Evolutionary conservation across 2,329 filamentous ascomycete species (phyloP).

Genomic region (Pyricularia sp.): DNA sequence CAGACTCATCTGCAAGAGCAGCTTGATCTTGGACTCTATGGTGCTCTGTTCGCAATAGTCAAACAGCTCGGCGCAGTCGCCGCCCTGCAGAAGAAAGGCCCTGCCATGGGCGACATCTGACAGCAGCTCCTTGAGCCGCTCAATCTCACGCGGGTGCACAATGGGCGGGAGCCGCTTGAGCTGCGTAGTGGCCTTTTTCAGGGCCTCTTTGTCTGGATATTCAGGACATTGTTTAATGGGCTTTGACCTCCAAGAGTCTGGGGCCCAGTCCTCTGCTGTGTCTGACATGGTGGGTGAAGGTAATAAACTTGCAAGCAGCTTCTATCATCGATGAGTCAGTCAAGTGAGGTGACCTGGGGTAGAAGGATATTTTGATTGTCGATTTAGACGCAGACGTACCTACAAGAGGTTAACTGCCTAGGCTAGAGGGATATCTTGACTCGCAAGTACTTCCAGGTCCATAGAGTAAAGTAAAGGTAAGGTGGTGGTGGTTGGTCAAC

Average conservation of each 20-base stretch:
- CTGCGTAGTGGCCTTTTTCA: conserved; percentile 52
- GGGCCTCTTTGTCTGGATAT: conserved; percentile 53
- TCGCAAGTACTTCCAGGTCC: too few species aligned
- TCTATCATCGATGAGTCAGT: background rate
- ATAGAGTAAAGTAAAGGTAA: too few species aligned
- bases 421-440: too few species aligned
- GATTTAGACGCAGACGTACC: background rate
- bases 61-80: conserved; percentile 95
- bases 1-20: conserved; percentile 92
- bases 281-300: background rate
- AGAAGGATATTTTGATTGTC: background rate
- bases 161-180: conserved; percentile 65
- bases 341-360: background rate
- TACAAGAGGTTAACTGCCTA: background rate
- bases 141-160: conserved; percentile 73
- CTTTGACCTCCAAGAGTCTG: conserved; percentile 64
- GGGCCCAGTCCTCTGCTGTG: conserved; percentile 38
- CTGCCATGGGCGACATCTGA: conserved; percentile 83
- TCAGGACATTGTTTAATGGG: conserved; percentile 69
- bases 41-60: conserved; percentile 85
- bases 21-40: conserved; percentile 94
- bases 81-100: conserved; percentile 89
- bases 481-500: too few species aligned
- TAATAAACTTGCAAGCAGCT: background rate
- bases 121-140: conserved; percentile 66